A percentile compares a stretch with the other conserved stretches of the same genome.
These are phyloP conservation scores for Colletotrichum sp. DNA, from an alignment of 2,329 filamentous ascomycete genomes.

Conservation along the genomic window DNA sequence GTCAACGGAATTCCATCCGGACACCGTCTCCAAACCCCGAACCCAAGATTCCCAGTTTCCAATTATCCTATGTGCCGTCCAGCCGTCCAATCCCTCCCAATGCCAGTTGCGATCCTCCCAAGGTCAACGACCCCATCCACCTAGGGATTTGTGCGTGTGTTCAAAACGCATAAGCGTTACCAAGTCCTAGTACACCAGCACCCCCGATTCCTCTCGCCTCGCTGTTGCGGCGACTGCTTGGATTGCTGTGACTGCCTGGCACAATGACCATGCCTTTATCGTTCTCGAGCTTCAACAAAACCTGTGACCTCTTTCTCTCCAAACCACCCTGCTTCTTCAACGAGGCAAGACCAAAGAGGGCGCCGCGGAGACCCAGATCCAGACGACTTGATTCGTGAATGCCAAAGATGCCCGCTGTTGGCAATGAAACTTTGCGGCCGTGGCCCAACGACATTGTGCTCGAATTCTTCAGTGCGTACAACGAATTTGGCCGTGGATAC, in stretches of 20 bases:
- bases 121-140: background rate
- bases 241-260: background rate
- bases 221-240: background rate
- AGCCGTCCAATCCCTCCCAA: background rate
- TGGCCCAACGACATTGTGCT: background rate
- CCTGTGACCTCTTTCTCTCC: constrained; percentile 3
- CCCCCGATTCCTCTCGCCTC: constrained; percentile 7
- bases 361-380: constrained; percentile 8
- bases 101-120: background rate
- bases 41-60: background rate
- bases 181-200: constrained; percentile 1
- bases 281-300: constrained; percentile 7
- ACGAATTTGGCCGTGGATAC: background rate
- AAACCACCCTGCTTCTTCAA: background rate
- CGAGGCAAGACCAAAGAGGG: constrained; percentile 9
- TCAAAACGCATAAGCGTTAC: constrained; percentile 6
- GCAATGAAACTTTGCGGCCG: constrained; percentile 22
- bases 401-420: constrained; percentile 24
- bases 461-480: constrained; percentile 2
- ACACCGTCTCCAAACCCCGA: background rate
- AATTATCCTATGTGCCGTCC: background rate
- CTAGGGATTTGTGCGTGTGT: background rate
- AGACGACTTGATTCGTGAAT: constrained; percentile 20
- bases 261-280: constrained; percentile 7
- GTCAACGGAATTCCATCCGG: background rate